Conservation (phyloP, 345 rosid species). For the rapeseed (Brassica napus) region DNA sequence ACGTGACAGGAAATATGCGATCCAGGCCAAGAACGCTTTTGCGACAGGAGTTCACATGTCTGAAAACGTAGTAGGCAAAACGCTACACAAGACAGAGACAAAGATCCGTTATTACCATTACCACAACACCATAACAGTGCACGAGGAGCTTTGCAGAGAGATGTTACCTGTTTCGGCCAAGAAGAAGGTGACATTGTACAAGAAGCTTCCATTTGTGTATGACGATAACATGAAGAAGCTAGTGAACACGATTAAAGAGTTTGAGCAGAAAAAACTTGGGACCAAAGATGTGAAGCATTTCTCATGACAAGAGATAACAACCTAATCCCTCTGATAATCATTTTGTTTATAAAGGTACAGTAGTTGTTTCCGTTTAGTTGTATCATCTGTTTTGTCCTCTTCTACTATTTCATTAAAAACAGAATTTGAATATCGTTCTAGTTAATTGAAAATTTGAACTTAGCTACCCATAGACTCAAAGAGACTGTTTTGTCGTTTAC, state of each 20-base stretch:
- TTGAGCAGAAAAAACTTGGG: slow-evolving; percentile 52
- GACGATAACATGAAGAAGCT: slow-evolving; percentile 78
- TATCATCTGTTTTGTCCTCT: slow-evolving; percentile 19
- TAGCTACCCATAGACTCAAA: not conserved
- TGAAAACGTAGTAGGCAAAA: slow-evolving; percentile 68
- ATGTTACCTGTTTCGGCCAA: slow-evolving; percentile 53
- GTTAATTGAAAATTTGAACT: not conserved
- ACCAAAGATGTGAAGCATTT: slow-evolving; percentile 14
- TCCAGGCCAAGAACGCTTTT: slow-evolving; percentile 76
- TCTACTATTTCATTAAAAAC: slow-evolving; percentile 35
- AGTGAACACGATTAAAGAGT: slow-evolving; percentile 53
- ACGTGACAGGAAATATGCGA: slow-evolving; percentile 83
- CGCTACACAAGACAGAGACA: slow-evolving; percentile 73
- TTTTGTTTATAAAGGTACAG: slow-evolving; percentile 42
- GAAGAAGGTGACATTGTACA: slow-evolving; percentile 51
- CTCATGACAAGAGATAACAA: slow-evolving; percentile 25
- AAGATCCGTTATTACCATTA: slow-evolving; percentile 80
- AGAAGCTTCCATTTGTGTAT: slow-evolving; percentile 65
- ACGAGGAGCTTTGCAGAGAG: slow-evolving; percentile 67
- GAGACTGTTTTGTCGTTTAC: not conserved
- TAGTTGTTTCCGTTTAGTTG: slow-evolving; percentile 18
- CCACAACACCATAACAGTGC: slow-evolving; percentile 64
- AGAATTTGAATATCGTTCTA: not conserved
- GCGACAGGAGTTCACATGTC: slow-evolving; percentile 96
- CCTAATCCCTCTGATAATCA: not conserved